Conservation (phyloP, 169 alveolate species). For the Cryptosporidium baileyi region DNA sequence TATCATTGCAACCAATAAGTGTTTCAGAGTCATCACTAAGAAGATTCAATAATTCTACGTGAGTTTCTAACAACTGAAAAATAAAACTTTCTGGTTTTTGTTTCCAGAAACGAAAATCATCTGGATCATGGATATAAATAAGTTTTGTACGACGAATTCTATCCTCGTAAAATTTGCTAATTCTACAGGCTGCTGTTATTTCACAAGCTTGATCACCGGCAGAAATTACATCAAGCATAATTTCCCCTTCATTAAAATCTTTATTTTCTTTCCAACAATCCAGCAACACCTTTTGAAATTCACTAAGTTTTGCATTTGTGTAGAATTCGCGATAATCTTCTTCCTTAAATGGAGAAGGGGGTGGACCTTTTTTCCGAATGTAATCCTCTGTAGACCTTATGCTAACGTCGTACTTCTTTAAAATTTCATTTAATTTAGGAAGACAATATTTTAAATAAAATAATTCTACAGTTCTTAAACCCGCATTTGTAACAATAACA, state of each 20-base stretch:
- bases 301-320: conserved; percentile 71
- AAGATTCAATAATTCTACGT: conserved; percentile 14
- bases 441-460: conserved; percentile 71
- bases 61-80: conserved; percentile 25
- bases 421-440: conserved; percentile 72
- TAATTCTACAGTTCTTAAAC: conserved; percentile 71
- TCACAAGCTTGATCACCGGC: conserved; percentile 78
- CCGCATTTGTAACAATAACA: conserved; percentile 75
- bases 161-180: conserved; percentile 59
- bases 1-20: conserved; percentile 35
- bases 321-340: conserved; percentile 74
- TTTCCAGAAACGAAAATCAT: conserved; percentile 63
- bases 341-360: conserved; percentile 72
- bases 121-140: conserved; percentile 56
- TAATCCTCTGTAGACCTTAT: conserved; percentile 73
- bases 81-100: conserved; percentile 62
- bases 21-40: conserved; percentile 59
- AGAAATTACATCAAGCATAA: conserved; percentile 68
- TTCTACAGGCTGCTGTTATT: conserved; percentile 74
- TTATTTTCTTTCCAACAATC: conserved; percentile 39
- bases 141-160: conserved; percentile 41
- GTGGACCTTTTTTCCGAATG: conserved; percentile 70
- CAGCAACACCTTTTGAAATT: conserved; percentile 61
- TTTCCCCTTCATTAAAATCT: not conserved
- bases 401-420: conserved; percentile 48